Evolutionary conservation across 129 eudicot genomes (phyloP).

Genomic region (Tagetes erecta): DNA sequence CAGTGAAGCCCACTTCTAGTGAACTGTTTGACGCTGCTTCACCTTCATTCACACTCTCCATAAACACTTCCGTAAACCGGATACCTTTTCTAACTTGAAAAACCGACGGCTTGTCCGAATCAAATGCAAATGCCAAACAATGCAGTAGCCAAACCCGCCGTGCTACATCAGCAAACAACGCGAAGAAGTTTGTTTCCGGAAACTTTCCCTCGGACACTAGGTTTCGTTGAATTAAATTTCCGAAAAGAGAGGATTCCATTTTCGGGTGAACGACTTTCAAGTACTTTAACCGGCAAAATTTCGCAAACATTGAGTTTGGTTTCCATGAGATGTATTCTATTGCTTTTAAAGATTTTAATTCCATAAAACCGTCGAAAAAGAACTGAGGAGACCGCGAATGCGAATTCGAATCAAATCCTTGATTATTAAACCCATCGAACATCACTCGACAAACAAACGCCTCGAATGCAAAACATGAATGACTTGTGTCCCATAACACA

Average conservation of each 20-base stretch:
- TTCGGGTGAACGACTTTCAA: constrained; percentile 59
- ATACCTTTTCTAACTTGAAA: constrained; percentile 59
- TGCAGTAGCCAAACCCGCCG: constrained; percentile 73
- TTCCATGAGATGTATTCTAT: constrained; percentile 62
- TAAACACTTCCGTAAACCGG: constrained; percentile 73
- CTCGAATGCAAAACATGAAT: constrained; percentile 68
- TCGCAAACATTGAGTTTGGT: constrained; percentile 65
- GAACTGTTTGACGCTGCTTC: constrained; percentile 46
- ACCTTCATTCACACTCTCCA: constrained; percentile 64
- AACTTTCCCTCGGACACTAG: constrained; percentile 42
- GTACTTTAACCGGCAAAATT: constrained; percentile 65
- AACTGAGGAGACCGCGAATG: background rate
- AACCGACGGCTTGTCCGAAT: constrained; percentile 24
- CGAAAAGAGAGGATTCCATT: constrained; percentile 74
- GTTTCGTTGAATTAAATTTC: constrained; percentile 53
- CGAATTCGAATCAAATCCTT: constrained; percentile 30
- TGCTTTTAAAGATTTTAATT: constrained; percentile 51
- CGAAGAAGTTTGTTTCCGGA: constrained; percentile 66
- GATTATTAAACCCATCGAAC: constrained; percentile 67
- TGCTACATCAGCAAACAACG: constrained; percentile 65
- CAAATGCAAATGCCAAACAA: constrained; percentile 60
- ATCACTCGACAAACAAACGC: constrained; percentile 69
- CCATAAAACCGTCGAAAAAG: constrained; percentile 56
- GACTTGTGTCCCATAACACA: constrained; percentile 37
- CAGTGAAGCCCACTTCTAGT: constrained; percentile 67